Conservation (phyloP, 225 moss, liverwort and hornwort species). For the Bryum argenteum region DNA sequence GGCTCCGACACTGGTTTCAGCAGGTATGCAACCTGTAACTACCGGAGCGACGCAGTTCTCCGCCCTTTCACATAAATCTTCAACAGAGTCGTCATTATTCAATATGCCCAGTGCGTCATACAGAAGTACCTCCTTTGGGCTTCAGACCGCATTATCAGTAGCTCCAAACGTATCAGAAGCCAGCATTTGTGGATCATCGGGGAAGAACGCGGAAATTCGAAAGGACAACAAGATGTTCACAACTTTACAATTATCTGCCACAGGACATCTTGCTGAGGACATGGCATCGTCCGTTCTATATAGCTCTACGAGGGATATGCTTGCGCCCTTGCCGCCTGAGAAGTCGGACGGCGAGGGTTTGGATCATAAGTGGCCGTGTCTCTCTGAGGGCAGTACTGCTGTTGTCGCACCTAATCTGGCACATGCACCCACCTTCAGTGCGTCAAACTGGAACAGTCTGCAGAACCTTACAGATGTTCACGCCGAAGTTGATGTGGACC, state of each 20-base stretch:
- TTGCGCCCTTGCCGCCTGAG: conserved; percentile 24
- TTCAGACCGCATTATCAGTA: conserved; percentile 34
- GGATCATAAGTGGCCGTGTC: conserved; percentile 35
- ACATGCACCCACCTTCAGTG: conserved; percentile 57
- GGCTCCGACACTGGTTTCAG: conserved; percentile 30
- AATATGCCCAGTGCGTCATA: conserved; percentile 20
- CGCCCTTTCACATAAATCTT: conserved; percentile 34
- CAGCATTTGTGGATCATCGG: conserved; percentile 17
- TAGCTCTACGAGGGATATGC: conserved; percentile 38
- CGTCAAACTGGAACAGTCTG: conserved; percentile 48
- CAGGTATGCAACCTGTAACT: conserved; percentile 39
- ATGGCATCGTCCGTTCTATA: conserved; percentile 64
- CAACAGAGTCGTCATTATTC: conserved; percentile 28
- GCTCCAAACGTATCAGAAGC: conserved; percentile 23
- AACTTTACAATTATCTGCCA: conserved; percentile 49
- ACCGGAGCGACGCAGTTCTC: conserved; percentile 36
- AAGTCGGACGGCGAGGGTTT: conserved; percentile 35
- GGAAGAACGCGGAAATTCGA: conserved; percentile 24
- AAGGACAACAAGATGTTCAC: conserved; percentile 44
- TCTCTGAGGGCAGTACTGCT: conserved; percentile 40
- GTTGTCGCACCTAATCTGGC: conserved; percentile 32
- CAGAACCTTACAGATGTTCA: conserved; percentile 29
- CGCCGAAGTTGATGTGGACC: conserved; percentile 36
- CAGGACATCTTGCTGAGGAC: conserved; percentile 68
- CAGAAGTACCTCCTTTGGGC: conserved; percentile 33